Base-by-base conservation (phyloP, 106 monocot genomes). In the Iris macrosiphon region DNA sequence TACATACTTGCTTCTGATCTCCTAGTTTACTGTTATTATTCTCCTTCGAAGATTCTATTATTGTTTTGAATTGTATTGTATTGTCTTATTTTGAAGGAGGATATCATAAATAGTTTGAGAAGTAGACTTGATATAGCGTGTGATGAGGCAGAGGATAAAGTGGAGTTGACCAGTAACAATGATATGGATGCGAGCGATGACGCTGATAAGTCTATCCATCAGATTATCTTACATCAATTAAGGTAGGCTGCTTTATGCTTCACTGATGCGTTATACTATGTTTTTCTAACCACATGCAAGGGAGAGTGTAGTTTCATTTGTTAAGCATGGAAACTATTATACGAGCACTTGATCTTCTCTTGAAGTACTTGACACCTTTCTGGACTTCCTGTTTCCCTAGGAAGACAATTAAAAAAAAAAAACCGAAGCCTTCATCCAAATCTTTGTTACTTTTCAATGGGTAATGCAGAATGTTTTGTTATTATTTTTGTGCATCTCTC, bases 91-190 rank as follows among this genome's bases (percentile, higher is more conserved):
- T 26, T 65, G 19, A 43, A 91, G 90, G 72, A 56, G 14, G 90
- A 91, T 52, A 81, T 90, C 22, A 72, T 84, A 32, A 60, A 63
- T 38, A 90, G 84, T 56, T 57, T 90, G 67, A 54, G 49, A 71
- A 81, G 77, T 60, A 77, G 89, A 62, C 55, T 90, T 18, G 84
- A 90, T 52, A 77, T 91, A 32, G 67, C 81, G 19, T 70, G 55
- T 32, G 90, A 91, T 52, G 81, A 75, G 29, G 74, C 60, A 25
- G 85, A 80, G 16, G 75, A 61, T 40, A 60, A 71, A 20, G 45
- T 25, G 9, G 59, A 59, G 12, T 51, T 49, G 53, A 7, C 57
- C 8, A 39, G 4, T 60, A 48, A 29, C 28, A 17, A 37, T 59
- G 28, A 3, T 15, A 31, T 11, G 0, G 60, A 71, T 34, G 49